Conservation (phyloP, 805 yeast species). For the Kodamaea leandrae region DNA sequence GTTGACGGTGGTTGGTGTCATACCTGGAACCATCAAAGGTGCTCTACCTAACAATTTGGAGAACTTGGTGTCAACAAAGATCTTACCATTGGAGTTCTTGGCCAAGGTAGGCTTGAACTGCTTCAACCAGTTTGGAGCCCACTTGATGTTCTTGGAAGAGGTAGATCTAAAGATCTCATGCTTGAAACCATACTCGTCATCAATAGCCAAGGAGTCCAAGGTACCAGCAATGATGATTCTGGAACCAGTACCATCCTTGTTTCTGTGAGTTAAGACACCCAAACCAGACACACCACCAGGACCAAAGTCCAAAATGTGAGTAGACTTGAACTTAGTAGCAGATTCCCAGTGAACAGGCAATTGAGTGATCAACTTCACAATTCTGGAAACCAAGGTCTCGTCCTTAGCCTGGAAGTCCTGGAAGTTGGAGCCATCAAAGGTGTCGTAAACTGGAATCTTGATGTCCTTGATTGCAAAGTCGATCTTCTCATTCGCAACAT, state of each 20-base stretch:
- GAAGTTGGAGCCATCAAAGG: slow-evolving; percentile 79
- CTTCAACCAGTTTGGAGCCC: slow-evolving; percentile 86
- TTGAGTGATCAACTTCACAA: slow-evolving; percentile 79
- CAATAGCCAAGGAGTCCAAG: slow-evolving; percentile 58
- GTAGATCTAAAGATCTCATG: slow-evolving; percentile 86
- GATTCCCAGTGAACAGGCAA: slow-evolving; percentile 93
- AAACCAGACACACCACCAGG: slow-evolving; percentile 98
- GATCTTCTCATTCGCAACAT: slow-evolving; percentile 52
- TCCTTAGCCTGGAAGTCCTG: slow-evolving; percentile 36
- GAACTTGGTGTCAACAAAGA: slow-evolving; percentile 90
- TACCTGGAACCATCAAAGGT: slow-evolving; percentile 97
- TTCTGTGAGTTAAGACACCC: slow-evolving; percentile 93
- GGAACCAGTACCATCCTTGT: slow-evolving; percentile 97
- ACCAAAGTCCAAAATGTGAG: slow-evolving; percentile 95
- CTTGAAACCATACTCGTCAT: slow-evolving; percentile 91
- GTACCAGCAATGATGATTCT: slow-evolving; percentile 94
- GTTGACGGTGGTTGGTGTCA: slow-evolving; percentile 97
- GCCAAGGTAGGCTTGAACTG: slow-evolving; percentile 85
- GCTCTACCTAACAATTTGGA: slow-evolving; percentile 90
- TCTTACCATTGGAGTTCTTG: slow-evolving; percentile 67
- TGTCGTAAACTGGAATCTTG: slow-evolving; percentile 86
- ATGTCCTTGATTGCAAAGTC: slow-evolving; percentile 55
- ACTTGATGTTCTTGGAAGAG: slow-evolving; percentile 57
- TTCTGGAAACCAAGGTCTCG: slow-evolving; percentile 62
- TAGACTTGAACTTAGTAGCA: slow-evolving; percentile 76